Evolutionary conservation across 2,329 filamentous ascomycete genomes (phyloP).

Genomic region (Fusarium setosum): DNA sequence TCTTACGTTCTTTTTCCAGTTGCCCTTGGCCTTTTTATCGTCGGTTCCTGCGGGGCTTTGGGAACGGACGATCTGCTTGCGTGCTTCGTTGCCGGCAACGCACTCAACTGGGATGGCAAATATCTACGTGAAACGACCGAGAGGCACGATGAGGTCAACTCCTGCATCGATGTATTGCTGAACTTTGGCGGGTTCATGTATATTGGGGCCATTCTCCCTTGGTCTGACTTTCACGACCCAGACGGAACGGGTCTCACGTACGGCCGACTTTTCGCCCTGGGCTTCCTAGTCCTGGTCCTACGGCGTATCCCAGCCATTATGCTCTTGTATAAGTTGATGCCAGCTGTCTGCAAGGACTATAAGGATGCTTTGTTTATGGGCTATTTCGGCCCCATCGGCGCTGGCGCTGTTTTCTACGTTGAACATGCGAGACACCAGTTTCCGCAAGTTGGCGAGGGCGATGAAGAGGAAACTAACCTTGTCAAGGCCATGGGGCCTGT

Average conservation of each 20-base stretch:
- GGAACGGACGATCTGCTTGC: not conserved
- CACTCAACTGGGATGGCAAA: not conserved
- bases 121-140: not conserved
- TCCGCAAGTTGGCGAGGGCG: slow-evolving; percentile 47
- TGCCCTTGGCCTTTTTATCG: not conserved
- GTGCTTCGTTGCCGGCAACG: not conserved
- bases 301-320: not conserved
- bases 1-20: not conserved
- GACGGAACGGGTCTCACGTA: slow-evolving; percentile 64
- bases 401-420: slow-evolving; percentile 81
- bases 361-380: slow-evolving; percentile 72
- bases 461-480: slow-evolving; percentile 49
- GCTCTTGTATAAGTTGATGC: not conserved
- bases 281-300: not conserved
- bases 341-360: slow-evolving; percentile 47
- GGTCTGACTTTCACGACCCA: slow-evolving; percentile 63
- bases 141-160: slow-evolving; percentile 50
- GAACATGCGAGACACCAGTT: slow-evolving; percentile 58
- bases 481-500: slow-evolving; percentile 51
- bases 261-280: slow-evolving; percentile 44
- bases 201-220: slow-evolving; percentile 66
- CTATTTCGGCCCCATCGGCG: slow-evolving; percentile 81
- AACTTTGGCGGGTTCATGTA: slow-evolving; percentile 72
- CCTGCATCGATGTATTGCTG: slow-evolving; percentile 65
- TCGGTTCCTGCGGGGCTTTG: not conserved